Evolutionary conservation across 495 filamentous ascomycete genomes (phyloP).

Genomic region (Paragyromitra xinjiangensis): DNA sequence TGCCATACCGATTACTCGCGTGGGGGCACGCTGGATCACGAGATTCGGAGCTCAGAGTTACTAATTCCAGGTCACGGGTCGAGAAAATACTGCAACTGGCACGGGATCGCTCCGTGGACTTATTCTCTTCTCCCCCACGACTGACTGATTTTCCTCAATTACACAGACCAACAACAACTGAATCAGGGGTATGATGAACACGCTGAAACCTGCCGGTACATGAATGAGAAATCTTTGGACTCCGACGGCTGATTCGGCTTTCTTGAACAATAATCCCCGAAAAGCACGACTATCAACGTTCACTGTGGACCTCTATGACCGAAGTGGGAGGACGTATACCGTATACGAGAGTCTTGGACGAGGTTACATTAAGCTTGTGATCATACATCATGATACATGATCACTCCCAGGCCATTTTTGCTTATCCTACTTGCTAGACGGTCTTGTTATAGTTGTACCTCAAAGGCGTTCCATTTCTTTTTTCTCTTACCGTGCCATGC

Average conservation of each 20-base stretch:
- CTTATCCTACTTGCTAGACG: conserved; percentile 30
- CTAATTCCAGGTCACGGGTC: conserved; percentile 16
- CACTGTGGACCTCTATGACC: conserved; percentile 4
- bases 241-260: conserved; percentile 5
- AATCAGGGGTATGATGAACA: conserved; percentile 7
- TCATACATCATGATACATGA: conserved; percentile 1
- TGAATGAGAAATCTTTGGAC: conserved; percentile 2
- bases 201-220: not conserved
- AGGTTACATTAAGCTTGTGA: conserved; percentile 3
- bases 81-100: not conserved
- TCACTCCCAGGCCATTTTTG: conserved; percentile 15
- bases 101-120: not conserved
- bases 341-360: not conserved
- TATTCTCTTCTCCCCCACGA: not conserved
- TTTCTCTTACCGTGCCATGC: conserved; percentile 41
- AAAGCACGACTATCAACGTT: conserved; percentile 11
- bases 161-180: conserved; percentile 3
- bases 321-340: not conserved
- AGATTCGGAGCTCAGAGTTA: conserved; percentile 16
- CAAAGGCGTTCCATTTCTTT: not conserved
- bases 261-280: conserved; percentile 31
- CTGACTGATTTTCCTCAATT: conserved; percentile 10
- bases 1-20: conserved; percentile 4
- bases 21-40: conserved; percentile 14
- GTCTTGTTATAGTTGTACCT: conserved; percentile 2